Base-by-base conservation (phyloP, 2,329 filamentous ascomycete species). In the Byssoonygena ceratinophila region DNA sequence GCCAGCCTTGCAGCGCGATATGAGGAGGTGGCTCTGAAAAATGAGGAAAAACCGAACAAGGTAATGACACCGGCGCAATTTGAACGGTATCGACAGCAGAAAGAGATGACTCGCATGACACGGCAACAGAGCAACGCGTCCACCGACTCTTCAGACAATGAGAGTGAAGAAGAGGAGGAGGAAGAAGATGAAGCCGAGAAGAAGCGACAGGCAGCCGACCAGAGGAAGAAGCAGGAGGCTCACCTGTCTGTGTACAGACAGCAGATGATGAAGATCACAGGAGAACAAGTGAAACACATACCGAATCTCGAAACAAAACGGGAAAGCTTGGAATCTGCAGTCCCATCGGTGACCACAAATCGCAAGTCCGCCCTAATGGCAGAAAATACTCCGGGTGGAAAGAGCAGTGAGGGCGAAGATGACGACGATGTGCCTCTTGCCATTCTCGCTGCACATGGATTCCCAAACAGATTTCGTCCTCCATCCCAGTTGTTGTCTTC, bases 181-280 rank as follows among this genome's bases (percentile, higher is more conserved):
- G 80, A 83, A 36, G 85, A 83, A 32, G 85, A 94, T 60, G 88
- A 94, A 57, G 66, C 77, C 0, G 87, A 94, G 62, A 87, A 85
- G 63, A 80, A 81, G 25, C 84, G 77, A 63, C 78, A 86, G 63
- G 76, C 84, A 44, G 81, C 84, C 16, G 85, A 83, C 65, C 87
- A 92, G 65, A 77, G 89, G 57, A 80, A 82, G 61, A 92, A 90
- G 73, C 89, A 95, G 65, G 87, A 94, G 68, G 89, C 89, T 11
- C 87, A 92, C 65, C 83, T 95, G 74, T 79, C 87, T 1, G 84
- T 94, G 1, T 94, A 94, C 67, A 81, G 89, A 54, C 89, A 95
- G 66, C 86, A 92, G 68, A 95, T 94, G 89, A 94, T 91, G 85
- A 94, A 94, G 70, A 85, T 92, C 27, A 94, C 88, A 0, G 89